These are phyloP conservation scores for Albifimbria verrucaria DNA, from an alignment of 2,329 filamentous ascomycete genomes.

Conservation along the genomic window DNA sequence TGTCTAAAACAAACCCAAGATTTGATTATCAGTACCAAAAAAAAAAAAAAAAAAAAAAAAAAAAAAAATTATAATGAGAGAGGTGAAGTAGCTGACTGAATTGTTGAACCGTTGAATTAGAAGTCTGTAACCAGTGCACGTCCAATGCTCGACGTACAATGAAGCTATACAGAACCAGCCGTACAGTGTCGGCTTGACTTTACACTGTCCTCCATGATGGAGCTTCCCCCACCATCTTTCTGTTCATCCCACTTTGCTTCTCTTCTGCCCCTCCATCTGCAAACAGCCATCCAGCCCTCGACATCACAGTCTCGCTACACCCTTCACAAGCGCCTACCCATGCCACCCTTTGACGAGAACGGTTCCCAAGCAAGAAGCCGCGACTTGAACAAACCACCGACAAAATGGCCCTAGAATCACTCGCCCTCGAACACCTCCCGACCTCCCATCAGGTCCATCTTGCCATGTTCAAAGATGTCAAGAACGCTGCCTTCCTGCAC, in stretches of 20 bases:
- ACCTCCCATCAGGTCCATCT: slow-evolving; percentile 64
- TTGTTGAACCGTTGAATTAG: too few species aligned
- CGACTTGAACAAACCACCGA: slow-evolving; percentile 1
- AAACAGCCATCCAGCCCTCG: not conserved
- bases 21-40: too few species aligned
- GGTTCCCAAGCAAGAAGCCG: not conserved
- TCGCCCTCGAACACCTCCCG: slow-evolving; percentile 75
- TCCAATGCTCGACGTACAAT: too few species aligned
- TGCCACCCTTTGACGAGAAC: not conserved
- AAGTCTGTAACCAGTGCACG: too few species aligned
- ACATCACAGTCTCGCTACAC: not conserved
- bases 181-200: too few species aligned
- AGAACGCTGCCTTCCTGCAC: slow-evolving; percentile 75
- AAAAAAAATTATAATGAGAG: too few species aligned
- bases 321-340: not conserved
- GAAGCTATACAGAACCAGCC: too few species aligned
- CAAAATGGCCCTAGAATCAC: slow-evolving; percentile 58
- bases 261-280: not conserved
- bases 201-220: too few species aligned
- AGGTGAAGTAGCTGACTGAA: too few species aligned
- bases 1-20: too few species aligned
- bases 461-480: slow-evolving; percentile 70
- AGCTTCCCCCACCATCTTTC: too few species aligned
- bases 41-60: too few species aligned
- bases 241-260: not conserved